Percentiles rank a stretch among this genome's conserved stretches.
Evolutionary conservation across 257 asterid genomes (phyloP).

Genomic region (Solanum ossicruentum): DNA sequence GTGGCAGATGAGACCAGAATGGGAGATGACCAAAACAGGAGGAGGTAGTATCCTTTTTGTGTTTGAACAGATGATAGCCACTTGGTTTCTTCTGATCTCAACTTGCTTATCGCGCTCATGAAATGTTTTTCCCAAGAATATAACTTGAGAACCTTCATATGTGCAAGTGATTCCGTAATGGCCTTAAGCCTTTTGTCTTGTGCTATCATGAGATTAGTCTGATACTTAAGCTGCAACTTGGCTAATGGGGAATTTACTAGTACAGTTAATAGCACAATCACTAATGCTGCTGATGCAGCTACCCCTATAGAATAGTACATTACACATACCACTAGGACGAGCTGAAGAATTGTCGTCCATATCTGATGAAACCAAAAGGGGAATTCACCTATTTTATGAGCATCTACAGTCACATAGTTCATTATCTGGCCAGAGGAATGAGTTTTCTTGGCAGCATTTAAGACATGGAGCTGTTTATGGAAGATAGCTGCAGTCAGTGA

Average conservation of each 20-base stretch:
- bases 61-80: conserved; percentile 62
- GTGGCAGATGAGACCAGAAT: conserved; percentile 75
- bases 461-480: conserved; percentile 55
- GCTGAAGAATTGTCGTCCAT: conserved; percentile 72
- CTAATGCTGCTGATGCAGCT: conserved; percentile 64
- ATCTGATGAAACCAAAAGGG: conserved; percentile 81
- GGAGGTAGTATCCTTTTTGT: conserved; percentile 45
- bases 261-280: conserved; percentile 46
- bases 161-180: conserved; percentile 56
- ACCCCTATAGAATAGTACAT: conserved; percentile 55
- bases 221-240: conserved; percentile 67
- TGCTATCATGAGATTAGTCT: conserved; percentile 62
- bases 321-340: conserved; percentile 46
- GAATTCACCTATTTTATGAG: conserved; percentile 71
- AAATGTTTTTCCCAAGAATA: conserved; percentile 89
- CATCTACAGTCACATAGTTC: conserved; percentile 77
- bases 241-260: conserved; percentile 66
- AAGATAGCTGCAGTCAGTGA: conserved; percentile 56
- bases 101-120: conserved; percentile 27
- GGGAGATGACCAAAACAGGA: conserved; percentile 81
- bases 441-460: conserved; percentile 43
- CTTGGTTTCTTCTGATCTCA: conserved; percentile 49
- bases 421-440: conserved; percentile 85
- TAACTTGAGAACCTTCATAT: conserved; percentile 74
- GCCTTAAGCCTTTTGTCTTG: conserved; percentile 74